phyloP scores from a whole-genome alignment of 1,139 yeast genomes.

The Zhuliangozyma parablackwelliae region DNA sequence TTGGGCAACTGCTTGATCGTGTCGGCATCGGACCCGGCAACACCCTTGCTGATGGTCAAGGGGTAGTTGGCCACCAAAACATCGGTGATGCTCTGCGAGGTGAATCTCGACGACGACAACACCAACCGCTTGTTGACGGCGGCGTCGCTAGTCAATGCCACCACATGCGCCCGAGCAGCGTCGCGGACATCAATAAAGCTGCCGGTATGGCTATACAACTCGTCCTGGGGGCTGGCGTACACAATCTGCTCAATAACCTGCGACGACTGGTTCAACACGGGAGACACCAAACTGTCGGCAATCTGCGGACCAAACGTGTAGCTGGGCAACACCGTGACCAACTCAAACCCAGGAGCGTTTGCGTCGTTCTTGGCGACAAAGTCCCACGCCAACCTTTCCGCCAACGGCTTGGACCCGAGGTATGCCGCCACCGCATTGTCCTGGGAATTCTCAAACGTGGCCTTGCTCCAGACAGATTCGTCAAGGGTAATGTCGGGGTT shows the following conservation, averaged over 20 bases:
- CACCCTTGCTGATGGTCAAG: slow-evolving; percentile 12
- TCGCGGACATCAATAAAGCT: slow-evolving; percentile 48
- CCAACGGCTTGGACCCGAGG: slow-evolving; percentile 46
- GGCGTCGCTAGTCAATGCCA: slow-evolving; percentile 29
- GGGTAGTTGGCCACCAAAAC: slow-evolving; percentile 12
- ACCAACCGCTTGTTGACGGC: slow-evolving; percentile 22
- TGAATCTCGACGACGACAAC: slow-evolving; percentile 15
- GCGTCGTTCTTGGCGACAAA: slow-evolving; percentile 24
- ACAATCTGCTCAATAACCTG: slow-evolving; percentile 21
- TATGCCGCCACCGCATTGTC: slow-evolving; percentile 31
- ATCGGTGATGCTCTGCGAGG: slow-evolving; percentile 20
- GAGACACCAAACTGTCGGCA: slow-evolving; percentile 24
- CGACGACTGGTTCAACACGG: slow-evolving; percentile 23
- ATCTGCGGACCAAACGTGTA: slow-evolving; percentile 47
- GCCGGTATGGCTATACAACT: slow-evolving; percentile 13
- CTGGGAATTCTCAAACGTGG: slow-evolving; percentile 22
- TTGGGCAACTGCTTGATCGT: slow-evolving; percentile 1
- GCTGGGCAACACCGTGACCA: slow-evolving; percentile 42
- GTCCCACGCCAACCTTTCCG: slow-evolving; percentile 41
- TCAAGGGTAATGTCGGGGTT: slow-evolving; percentile 7
- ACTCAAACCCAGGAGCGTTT: slow-evolving; percentile 32
- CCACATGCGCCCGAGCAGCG: slow-evolving; percentile 47
- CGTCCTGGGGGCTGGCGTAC: slow-evolving; percentile 13
- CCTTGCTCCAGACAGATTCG: slow-evolving; percentile 27
- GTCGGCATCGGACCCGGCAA: slow-evolving; percentile 8